phyloP scores from a whole-genome alignment of 768 basidiomycete genomes.

The Tulasnella sp. region DNA sequence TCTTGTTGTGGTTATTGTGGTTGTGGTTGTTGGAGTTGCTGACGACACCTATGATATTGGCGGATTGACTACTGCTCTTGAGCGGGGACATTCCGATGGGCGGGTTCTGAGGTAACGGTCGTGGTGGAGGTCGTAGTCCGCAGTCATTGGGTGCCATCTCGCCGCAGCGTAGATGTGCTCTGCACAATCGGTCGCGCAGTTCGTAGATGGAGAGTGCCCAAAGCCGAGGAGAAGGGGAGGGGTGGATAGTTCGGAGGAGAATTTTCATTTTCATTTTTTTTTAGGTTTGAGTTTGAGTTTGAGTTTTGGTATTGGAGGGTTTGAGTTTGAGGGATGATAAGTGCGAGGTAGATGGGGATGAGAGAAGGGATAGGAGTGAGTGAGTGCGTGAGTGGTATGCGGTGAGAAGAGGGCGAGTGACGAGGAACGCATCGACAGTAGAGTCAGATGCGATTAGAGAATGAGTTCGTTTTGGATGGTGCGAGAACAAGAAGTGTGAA shows the following conservation, averaged over 20 bases:
- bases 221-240: not conserved
- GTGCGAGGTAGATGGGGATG: no score
- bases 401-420: no score
- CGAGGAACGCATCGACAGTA: not conserved
- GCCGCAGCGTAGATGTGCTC: slow-evolving; percentile 81
- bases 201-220: not conserved
- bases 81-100: slow-evolving; percentile 6
- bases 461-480: not conserved
- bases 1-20: not conserved
- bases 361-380: no score
- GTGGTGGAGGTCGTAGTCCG: slow-evolving; percentile 34
- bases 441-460: not conserved
- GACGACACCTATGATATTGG: no score
- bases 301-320: not conserved
- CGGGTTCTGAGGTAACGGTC: not conserved
- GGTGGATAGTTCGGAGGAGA: not conserved
- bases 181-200: slow-evolving; percentile 25
- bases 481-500: not conserved
- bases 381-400: no score
- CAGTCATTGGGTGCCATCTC: slow-evolving; percentile 74
- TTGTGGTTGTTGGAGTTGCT: no score
- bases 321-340: no score
- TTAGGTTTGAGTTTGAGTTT: not conserved
- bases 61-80: not conserved
- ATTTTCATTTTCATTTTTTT: no score